Percentiles rank a stretch among this genome's conserved stretches.
phyloP scores from a whole-genome alignment of 495 filamentous ascomycete genomes.

The Aspergillus olivimuriae region DNA sequence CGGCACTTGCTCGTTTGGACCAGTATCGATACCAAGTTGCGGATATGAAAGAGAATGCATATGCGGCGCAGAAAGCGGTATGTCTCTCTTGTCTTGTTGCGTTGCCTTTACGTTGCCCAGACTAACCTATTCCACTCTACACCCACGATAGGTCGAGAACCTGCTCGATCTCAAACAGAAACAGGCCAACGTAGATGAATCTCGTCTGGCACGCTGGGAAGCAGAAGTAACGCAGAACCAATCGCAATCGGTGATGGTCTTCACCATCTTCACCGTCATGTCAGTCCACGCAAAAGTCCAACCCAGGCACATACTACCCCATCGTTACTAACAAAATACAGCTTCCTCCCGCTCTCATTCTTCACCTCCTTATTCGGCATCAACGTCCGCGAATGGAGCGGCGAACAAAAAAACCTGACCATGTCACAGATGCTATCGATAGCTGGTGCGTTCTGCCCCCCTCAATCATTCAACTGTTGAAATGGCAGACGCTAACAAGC shows the following conservation, averaged over 20 bases:
- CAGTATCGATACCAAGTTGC: slow-evolving; percentile 51
- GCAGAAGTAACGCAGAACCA: slow-evolving; percentile 58
- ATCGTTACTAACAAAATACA: slow-evolving; percentile 12
- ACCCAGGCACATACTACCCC: slow-evolving; percentile 21
- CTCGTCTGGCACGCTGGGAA: slow-evolving; percentile 56
- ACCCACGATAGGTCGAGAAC: slow-evolving; percentile 52
- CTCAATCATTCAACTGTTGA: background rate
- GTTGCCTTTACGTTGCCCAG: too few relatives aligned
- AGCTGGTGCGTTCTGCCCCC: slow-evolving; percentile 16
- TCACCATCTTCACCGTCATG: slow-evolving; percentile 63
- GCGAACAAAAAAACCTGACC: slow-evolving; percentile 23
- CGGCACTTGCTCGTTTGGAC: slow-evolving; percentile 44
- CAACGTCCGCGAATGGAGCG: slow-evolving; percentile 59
- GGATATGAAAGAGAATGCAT: slow-evolving; percentile 51
- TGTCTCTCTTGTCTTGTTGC: background rate
- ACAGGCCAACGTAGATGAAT: slow-evolving; percentile 63
- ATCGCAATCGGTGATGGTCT: slow-evolving; percentile 60
- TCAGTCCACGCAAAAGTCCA: slow-evolving; percentile 34
- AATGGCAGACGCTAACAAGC: slow-evolving; percentile 9
- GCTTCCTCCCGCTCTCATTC: slow-evolving; percentile 58
- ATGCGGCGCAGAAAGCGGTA: slow-evolving; percentile 36
- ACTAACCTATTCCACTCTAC: too few relatives aligned
- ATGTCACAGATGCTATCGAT: slow-evolving; percentile 31
- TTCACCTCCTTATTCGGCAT: slow-evolving; percentile 64
- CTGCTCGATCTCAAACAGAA: slow-evolving; percentile 64